Base-by-base conservation (phyloP, 768 basidiomycete species). In the Lactifluus subvellereus region DNA sequence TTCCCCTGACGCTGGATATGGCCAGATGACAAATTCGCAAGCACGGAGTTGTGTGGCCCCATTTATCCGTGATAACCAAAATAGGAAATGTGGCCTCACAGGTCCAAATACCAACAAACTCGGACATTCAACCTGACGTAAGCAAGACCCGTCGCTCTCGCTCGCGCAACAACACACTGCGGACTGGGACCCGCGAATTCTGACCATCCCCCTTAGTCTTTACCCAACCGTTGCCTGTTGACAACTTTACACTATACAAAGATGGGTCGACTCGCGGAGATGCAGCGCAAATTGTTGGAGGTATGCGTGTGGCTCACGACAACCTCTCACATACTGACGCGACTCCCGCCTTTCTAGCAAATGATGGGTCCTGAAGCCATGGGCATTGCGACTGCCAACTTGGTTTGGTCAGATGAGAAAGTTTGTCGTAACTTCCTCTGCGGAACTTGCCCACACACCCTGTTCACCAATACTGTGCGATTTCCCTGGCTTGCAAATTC, bases 361-460 rank as follows among this genome's bases (percentile, higher is more conserved):
- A 97, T 96, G 94, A 98, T 98, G 95, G 96, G 94, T n/a, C 91
- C 96, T 51, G 96, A 99, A 77, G 94, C 97, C 20, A 96, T 99
- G 93, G 97, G 97, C 70, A 87, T 94, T 49, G 86, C 91, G 50
- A 93, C 91, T 69, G 87, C 89, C 67, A 95, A 98, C 77, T 80
- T 97, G 63, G 85, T 87, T 66, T 95, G 94, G 91, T 87, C 85
- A 37, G 92, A 95, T 76, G 94, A 96, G 70, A 98, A 98, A 81
- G 96, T 98, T 8, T 98, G 97, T 83, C 84, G 90, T 73, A 98
- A 98, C 77, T 98, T 94, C 79, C 78, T 98, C 35, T 98, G 96
- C 70, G 97, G 97, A 57, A 95, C 92, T n/a, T 99, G 97, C 73
- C 97, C 97, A 2, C 97, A 99, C 75, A 84, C 93, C 0, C 81